These are phyloP conservation scores for Amanita rimosa DNA, from an alignment of 768 basidiomycete species.

Conservation along the genomic window DNA sequence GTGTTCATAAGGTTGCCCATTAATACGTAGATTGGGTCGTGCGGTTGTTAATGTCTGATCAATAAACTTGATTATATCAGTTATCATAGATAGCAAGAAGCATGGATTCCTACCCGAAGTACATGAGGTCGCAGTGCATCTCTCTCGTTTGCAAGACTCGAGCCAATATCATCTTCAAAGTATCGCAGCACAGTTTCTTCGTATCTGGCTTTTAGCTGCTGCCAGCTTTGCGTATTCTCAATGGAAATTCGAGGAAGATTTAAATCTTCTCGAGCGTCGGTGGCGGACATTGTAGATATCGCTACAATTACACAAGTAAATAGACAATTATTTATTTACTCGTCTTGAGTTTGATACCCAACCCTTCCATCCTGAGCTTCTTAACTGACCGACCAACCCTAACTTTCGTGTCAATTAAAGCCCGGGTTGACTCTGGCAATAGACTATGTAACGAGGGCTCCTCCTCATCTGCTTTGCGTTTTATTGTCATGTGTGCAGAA, in stretches of 20 bases:
- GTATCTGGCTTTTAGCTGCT: slow-evolving; percentile 44
- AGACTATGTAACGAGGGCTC: slow-evolving; percentile 65
- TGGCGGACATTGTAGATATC: slow-evolving; percentile 10
- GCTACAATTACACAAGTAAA: not conserved
- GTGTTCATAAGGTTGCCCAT: slow-evolving; percentile 66
- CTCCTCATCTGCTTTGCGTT: slow-evolving; percentile 73
- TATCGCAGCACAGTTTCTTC: slow-evolving; percentile 28
- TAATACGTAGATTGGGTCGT: slow-evolving; percentile 65
- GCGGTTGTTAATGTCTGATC: slow-evolving; percentile 52
- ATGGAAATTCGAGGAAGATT: slow-evolving; percentile 51
- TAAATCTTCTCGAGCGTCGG: slow-evolving; percentile 31
- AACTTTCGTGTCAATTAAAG: slow-evolving; percentile 43
- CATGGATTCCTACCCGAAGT: slow-evolving; percentile 27
- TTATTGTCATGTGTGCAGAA: slow-evolving; percentile 49
- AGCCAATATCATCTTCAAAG: slow-evolving; percentile 35
- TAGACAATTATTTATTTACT: slow-evolving; percentile 4
- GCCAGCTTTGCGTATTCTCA: slow-evolving; percentile 58
- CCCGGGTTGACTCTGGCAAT: slow-evolving; percentile 51
- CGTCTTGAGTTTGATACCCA: slow-evolving; percentile 64
- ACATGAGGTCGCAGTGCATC: slow-evolving; percentile 38
- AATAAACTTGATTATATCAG: slow-evolving; percentile 33
- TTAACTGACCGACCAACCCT: slow-evolving; percentile 28
- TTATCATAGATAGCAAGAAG: slow-evolving; percentile 1
- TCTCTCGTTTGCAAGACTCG: slow-evolving; percentile 28
- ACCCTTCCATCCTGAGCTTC: slow-evolving; percentile 49